These are phyloP conservation scores for Camellia japonica DNA, from an alignment of 148 eudicot species.

Conservation along the genomic window DNA sequence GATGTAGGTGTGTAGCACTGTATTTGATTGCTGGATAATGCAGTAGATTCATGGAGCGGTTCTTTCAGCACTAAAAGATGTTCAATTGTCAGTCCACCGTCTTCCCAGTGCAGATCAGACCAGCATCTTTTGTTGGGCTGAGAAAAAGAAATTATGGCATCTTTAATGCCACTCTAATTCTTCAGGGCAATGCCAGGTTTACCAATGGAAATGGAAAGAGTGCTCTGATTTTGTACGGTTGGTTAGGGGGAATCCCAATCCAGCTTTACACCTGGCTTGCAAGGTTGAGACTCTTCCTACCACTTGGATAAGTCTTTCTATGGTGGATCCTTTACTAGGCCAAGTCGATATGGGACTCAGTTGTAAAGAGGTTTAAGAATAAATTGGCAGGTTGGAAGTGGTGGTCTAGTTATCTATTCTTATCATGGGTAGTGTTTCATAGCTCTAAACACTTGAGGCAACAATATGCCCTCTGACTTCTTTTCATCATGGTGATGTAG, in stretches of 20 bases:
- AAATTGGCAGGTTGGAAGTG: no score
- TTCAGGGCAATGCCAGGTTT: conserved; percentile 8
- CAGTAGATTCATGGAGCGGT: not conserved
- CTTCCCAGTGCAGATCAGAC: conserved; percentile 1
- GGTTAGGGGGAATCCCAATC: not conserved
- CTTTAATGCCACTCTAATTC: conserved; percentile 3
- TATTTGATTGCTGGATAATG: not conserved
- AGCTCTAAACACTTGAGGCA: not conserved
- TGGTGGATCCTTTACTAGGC: no score
- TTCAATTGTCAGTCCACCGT: not conserved
- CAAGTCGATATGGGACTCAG: no score
- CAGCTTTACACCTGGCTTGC: not conserved
- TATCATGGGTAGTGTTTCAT: not conserved
- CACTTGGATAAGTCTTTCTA: no score
- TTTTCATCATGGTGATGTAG: not conserved
- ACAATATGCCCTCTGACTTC: not conserved
- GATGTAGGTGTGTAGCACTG: not conserved
- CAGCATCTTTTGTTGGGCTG: not conserved
- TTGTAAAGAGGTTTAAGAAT: no score
- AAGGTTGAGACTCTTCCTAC: not conserved
- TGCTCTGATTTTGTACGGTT: not conserved
- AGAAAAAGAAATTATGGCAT: not conserved
- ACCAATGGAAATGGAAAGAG: not conserved
- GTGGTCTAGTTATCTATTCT: not conserved
- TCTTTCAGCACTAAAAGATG: not conserved